These are phyloP conservation scores for Veloboletus limbatus DNA, from an alignment of 1,284 basidiomycete genomes.

Conservation along the genomic window DNA sequence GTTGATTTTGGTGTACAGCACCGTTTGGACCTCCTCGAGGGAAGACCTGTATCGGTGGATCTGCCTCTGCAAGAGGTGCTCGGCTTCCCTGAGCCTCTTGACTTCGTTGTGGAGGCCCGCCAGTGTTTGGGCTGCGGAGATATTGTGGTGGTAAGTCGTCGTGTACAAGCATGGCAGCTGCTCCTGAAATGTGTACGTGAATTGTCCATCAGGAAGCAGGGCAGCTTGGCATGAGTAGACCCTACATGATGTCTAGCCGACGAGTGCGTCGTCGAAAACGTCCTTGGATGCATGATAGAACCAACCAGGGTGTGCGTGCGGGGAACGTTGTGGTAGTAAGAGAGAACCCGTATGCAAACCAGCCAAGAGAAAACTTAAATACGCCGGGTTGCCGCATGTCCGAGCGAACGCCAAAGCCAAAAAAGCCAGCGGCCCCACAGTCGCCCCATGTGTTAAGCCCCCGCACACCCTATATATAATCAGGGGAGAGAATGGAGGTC, in stretches of 20 bases:
- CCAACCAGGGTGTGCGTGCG: not conserved
- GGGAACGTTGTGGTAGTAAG: slow-evolving; percentile 16
- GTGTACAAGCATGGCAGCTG: slow-evolving; percentile 10
- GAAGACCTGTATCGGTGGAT: slow-evolving; percentile 16
- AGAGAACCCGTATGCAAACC: slow-evolving; percentile 16
- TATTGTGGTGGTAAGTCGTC: slow-evolving; percentile 12
- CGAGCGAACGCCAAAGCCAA: slow-evolving; percentile 17
- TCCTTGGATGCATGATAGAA: slow-evolving; percentile 18
- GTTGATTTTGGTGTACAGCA: slow-evolving; percentile 17
- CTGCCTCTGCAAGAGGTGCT: slow-evolving; percentile 16
- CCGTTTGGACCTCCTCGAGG: slow-evolving; percentile 20
- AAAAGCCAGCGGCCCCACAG: slow-evolving; percentile 25
- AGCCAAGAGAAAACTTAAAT: slow-evolving; percentile 23
- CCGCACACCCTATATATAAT: slow-evolving; percentile 19
- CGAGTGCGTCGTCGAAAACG: slow-evolving; percentile 11
- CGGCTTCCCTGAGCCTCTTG: slow-evolving; percentile 18
- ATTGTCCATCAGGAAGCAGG: slow-evolving; percentile 10
- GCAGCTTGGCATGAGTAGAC: not conserved
- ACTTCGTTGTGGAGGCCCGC: slow-evolving; percentile 21
- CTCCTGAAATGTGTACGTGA: slow-evolving; percentile 12
- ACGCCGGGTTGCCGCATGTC: slow-evolving; percentile 21
- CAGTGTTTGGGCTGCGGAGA: slow-evolving; percentile 20
- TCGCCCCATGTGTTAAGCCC: slow-evolving; percentile 17
- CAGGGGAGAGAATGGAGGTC: not conserved
- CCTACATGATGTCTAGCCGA: slow-evolving; percentile 25